Percentiles rank a stretch among this genome's conserved stretches.
Conservation (phyloP, 306 rosid species). For the Cajanus cajan region DNA sequence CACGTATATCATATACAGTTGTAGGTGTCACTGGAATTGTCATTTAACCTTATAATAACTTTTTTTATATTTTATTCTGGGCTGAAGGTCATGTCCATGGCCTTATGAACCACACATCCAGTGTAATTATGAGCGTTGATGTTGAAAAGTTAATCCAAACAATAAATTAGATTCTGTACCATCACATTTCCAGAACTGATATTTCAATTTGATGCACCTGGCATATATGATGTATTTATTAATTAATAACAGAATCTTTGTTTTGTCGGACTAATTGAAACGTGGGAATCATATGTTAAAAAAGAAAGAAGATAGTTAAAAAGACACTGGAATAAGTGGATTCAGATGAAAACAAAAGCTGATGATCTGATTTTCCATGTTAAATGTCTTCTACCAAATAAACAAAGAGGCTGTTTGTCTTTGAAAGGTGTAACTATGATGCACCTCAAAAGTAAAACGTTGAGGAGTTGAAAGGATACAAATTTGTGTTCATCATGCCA, state of each 20-base stretch:
- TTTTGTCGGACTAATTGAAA: neutral
- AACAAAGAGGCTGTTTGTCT: constrained; percentile 7
- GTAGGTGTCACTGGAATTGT: no score
- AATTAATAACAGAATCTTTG: neutral
- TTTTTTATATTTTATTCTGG: no score
- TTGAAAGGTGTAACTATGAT: constrained; percentile 6
- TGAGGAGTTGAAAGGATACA: neutral
- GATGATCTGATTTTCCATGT: neutral
- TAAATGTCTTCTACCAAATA: neutral
- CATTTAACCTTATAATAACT: no score
- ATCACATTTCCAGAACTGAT: neutral
- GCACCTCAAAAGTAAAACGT: constrained; percentile 19
- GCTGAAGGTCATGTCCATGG: no score
- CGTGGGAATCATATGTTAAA: neutral
- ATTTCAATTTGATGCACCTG: neutral
- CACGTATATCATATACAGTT: no score
- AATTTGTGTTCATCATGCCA: neutral
- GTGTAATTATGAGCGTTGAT: neutral
- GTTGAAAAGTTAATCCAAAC: neutral
- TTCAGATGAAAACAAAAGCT: neutral
- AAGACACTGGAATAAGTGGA: neutral
- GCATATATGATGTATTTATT: neutral
- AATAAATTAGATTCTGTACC: neutral
- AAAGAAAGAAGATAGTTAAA: neutral
- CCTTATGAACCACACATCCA: no score